Evolutionary conservation across 2,329 filamentous ascomycete species (phyloP), one percentile per base, ranked within the genome.

Genomic region (Elsinoe batatas): DNA sequence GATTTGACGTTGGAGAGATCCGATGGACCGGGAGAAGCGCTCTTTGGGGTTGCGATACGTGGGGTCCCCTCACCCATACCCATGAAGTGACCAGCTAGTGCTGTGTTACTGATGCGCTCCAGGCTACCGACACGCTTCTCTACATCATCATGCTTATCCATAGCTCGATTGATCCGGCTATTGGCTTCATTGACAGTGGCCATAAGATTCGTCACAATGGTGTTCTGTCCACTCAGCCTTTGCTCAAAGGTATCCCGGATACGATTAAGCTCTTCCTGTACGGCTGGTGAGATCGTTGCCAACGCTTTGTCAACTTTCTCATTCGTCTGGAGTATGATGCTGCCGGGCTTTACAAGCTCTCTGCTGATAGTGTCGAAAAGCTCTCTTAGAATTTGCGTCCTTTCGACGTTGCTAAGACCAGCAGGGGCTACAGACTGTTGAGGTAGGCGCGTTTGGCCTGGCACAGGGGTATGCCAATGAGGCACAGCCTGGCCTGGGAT

Each of bases 121-220:
- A 51, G 17, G 4, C 13, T 51, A 7, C 22, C 22, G 33, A 51
- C 20, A 11, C 47, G 47, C 18, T 51, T 51, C 26, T 51, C 47
- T 13, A 51, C 2, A 20, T 51, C 47, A 15, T 51, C 47, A 38
- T 38, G 18, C 47, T 51, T 51, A 18, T 51, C 47, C 33, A 26
- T 51, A 2, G 33, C 47, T 38, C 47, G n/a, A 15, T 51, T 38
- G 2, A 33, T 33, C 15, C 30, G 33, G 18, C 17, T 37, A 11
- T 11, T 35, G 1, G 32, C 47, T 20, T 51, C 32, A 33, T 38
- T 51, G 2, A 33, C 47, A 11, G 32, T 35, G 8, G 32, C 20
- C 47, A 51, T 51, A 12, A 51, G 13, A 13, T 26, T 15, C 8
- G 17, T 51, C 4, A 17, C 18, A 5, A 30, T 5, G 26, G 26